These are phyloP conservation scores for Exophiala xenobiotica DNA, from an alignment of 2,329 filamentous ascomycete genomes.

Conservation along the genomic window DNA sequence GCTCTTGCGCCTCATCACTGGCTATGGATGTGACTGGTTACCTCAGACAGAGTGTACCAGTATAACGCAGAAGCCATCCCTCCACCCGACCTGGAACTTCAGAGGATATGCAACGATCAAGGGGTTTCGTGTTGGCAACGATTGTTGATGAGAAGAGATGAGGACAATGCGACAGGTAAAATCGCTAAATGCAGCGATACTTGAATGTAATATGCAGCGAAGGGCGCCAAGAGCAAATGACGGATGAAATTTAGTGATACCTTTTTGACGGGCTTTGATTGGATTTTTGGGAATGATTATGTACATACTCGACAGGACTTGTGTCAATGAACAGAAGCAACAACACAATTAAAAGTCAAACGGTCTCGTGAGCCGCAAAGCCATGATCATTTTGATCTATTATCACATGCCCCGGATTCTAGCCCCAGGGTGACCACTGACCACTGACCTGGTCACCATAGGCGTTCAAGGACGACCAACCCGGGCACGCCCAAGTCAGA, in stretches of 20 bases:
- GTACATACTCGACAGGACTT: not conserved
- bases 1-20: too few relatives aligned
- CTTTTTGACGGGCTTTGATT: not conserved
- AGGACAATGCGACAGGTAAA: not conserved
- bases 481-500: not conserved
- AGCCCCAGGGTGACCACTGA: not conserved
- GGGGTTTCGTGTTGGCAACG: too few relatives aligned
- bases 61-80: too few relatives aligned
- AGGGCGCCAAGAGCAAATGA: not conserved
- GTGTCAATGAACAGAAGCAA: not conserved
- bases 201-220: not conserved
- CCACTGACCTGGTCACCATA: not conserved
- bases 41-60: too few relatives aligned
- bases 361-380: slow-evolving; percentile 4
- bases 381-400: not conserved
- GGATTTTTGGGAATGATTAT: not conserved
- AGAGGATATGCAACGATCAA: too few relatives aligned
- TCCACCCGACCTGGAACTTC: too few relatives aligned
- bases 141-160: not conserved
- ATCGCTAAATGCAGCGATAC: not conserved
- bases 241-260: not conserved
- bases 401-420: slow-evolving; percentile 8
- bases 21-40: too few relatives aligned
- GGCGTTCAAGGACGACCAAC: not conserved
- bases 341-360: not conserved